Evolutionary conservation across 2,329 filamentous ascomycete species (phyloP).

Genomic region (Trichoderma cornu-damae): DNA sequence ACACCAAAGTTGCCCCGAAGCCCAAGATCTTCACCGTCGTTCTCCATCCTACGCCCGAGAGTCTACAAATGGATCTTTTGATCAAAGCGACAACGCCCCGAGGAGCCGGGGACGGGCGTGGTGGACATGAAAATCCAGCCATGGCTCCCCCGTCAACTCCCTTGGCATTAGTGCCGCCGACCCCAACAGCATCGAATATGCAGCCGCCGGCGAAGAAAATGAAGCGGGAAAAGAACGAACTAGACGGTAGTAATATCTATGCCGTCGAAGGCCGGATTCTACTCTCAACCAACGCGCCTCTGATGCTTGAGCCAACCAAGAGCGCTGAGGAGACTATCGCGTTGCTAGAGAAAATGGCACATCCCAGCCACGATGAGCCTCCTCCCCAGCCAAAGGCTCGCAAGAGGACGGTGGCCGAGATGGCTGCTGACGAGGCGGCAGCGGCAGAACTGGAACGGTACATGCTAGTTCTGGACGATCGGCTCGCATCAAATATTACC

Average conservation of each 20-base stretch:
- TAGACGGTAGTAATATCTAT: constrained; percentile 68
- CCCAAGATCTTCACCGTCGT: constrained; percentile 71
- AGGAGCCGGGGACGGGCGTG: constrained; percentile 34
- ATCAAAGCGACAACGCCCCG: constrained; percentile 69
- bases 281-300: constrained; percentile 64
- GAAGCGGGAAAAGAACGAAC: constrained; percentile 67
- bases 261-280: constrained; percentile 73
- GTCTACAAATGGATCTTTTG: constrained; percentile 67
- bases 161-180: constrained; percentile 53
- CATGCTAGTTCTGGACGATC: constrained; percentile 88
- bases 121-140: constrained; percentile 34
- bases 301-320: constrained; percentile 72
- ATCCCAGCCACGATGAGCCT: constrained; percentile 70
- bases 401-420: constrained; percentile 89
- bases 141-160: constrained; percentile 64
- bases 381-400: constrained; percentile 81
- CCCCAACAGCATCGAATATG: constrained; percentile 56
- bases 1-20: constrained; percentile 39
- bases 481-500: constrained; percentile 58
- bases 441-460: constrained; percentile 85
- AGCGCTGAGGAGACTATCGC: constrained; percentile 63
- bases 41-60: constrained; percentile 75
- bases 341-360: constrained; percentile 65
- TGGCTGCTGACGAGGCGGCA: constrained; percentile 89
- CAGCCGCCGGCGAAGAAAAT: constrained; percentile 59